Conservation (phyloP, 495 filamentous ascomycete genomes). For the Aspergillus incahuasiensis region DNA sequence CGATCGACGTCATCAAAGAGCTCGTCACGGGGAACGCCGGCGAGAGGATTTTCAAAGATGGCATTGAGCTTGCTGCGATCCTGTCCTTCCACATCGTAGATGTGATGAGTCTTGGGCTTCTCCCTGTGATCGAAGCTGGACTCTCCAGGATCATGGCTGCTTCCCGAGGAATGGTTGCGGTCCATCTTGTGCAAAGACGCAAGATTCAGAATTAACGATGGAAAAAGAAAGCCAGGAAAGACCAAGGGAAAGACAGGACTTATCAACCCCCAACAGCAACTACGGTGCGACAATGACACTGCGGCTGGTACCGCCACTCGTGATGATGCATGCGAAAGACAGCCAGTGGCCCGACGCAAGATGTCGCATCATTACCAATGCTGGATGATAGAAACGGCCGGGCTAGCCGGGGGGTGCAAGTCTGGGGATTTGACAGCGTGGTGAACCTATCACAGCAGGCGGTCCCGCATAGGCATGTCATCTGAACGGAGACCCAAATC, state of each 20-base stretch:
- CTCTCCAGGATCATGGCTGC: neutral
- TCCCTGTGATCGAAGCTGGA: slow-evolving; percentile 2
- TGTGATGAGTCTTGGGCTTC: neutral
- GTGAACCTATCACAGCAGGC: neutral
- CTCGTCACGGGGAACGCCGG: slow-evolving; percentile 42
- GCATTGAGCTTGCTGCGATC: slow-evolving; percentile 3
- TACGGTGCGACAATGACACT: neutral
- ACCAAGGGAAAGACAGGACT: neutral
- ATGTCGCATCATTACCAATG: neutral
- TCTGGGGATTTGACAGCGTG: neutral
- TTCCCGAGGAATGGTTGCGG: neutral
- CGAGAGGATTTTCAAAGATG: slow-evolving; percentile 48
- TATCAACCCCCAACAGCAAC: neutral
- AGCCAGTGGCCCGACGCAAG: neutral
- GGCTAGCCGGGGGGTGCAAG: neutral
- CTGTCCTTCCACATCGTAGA: slow-evolving; percentile 5
- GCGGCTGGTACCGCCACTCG: neutral
- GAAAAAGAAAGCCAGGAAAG: neutral
- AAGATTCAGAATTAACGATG: neutral
- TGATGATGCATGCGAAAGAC: neutral
- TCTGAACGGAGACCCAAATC: neutral
- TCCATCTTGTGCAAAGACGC: neutral
- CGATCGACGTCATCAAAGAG: slow-evolving; percentile 46
- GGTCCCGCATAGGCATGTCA: neutral
- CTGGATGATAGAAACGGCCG: neutral